Conservation (phyloP, 148 eudicot genomes). For the Cornus kousa region DNA sequence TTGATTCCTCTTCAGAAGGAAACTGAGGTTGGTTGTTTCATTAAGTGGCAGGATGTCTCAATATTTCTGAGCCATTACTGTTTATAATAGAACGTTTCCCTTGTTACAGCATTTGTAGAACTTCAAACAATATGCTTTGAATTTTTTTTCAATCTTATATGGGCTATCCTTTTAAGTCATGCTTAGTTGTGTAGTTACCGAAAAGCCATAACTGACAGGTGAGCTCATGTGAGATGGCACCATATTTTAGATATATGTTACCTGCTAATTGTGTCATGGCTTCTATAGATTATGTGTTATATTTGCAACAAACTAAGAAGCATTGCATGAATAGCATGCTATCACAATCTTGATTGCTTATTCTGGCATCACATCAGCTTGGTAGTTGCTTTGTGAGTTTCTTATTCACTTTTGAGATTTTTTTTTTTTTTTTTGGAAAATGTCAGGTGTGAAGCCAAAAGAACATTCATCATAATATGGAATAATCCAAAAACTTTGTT, state of each 20-base stretch:
- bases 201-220: background rate
- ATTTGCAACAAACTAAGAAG: background rate
- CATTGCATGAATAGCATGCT: no score
- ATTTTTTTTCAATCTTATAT: no score
- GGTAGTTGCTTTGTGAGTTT: no score
- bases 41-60: background rate
- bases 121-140: background rate
- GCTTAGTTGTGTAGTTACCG: background rate
- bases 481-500: no score
- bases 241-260: background rate
- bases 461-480: no score
- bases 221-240: background rate
- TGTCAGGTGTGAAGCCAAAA: no score
- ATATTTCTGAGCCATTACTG: background rate
- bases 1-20: conserved; percentile 92
- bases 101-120: background rate
- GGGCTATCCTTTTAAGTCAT: background rate
- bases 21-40: conserved; percentile 56
- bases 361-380: no score
- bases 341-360: no score
- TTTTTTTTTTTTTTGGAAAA: no score
- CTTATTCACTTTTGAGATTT: no score
- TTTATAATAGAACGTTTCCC: background rate
- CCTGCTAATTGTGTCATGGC: background rate
- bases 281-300: background rate